Evolutionary conservation across 2,329 filamentous ascomycete species (phyloP).

Genomic region (Fusarium caatingaense): DNA sequence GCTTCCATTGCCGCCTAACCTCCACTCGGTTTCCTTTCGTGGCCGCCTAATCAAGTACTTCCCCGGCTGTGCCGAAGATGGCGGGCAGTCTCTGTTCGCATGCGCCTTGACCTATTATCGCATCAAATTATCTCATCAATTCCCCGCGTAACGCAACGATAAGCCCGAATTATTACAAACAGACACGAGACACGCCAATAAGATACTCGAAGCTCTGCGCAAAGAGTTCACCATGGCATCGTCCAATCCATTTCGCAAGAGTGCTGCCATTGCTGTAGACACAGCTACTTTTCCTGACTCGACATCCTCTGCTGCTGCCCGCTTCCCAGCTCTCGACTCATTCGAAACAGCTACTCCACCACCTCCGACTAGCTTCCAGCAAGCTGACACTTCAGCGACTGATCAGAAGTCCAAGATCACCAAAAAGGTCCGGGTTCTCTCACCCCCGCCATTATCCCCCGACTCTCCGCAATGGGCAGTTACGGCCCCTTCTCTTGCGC

Average conservation of each 20-base stretch:
- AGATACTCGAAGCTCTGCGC: constrained; percentile 16
- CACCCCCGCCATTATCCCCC: constrained; percentile 70
- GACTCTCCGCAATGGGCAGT: constrained; percentile 58
- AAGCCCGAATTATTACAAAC: constrained; percentile 24
- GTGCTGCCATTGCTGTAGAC: constrained; percentile 44
- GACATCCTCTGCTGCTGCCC: constrained; percentile 25
- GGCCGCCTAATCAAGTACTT: constrained; percentile 27
- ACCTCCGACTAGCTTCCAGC: constrained; percentile 44
- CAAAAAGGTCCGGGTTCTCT: constrained; percentile 76
- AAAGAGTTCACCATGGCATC: constrained; percentile 46
- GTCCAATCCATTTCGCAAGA: constrained; percentile 66
- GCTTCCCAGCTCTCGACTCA: constrained; percentile 47
- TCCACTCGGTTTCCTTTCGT: constrained; percentile 18
- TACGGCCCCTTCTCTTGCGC: constrained; percentile 46
- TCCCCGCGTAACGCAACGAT: constrained; percentile 20
- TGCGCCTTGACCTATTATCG: constrained; percentile 43
- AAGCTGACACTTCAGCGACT: constrained; percentile 48
- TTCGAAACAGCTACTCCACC: constrained; percentile 46
- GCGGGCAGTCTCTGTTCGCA: constrained; percentile 43
- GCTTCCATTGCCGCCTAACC: constrained; percentile 25
- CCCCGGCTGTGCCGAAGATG: constrained; percentile 48
- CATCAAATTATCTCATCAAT: constrained; percentile 26
- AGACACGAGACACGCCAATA: constrained; percentile 19
- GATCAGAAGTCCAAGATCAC: constrained; percentile 63
- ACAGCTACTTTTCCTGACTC: constrained; percentile 22